Percentiles rank a stretch among this genome's conserved stretches.
Evolutionary conservation across 768 basidiomycete genomes (phyloP).

Genomic region (Polyporus arcularius): DNA sequence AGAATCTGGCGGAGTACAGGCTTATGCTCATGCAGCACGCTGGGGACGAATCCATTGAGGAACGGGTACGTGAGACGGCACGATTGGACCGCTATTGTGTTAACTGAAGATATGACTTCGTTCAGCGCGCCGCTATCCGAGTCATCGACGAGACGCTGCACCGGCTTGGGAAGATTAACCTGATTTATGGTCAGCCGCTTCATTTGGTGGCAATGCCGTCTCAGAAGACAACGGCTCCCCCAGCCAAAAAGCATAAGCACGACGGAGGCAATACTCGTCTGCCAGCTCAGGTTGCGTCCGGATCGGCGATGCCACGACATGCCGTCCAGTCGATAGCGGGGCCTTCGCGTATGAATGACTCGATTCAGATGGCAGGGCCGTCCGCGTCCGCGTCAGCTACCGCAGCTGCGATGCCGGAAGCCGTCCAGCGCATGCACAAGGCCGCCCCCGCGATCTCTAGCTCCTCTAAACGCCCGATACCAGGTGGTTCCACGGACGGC

Average conservation of each 20-base stretch:
- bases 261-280: neutral
- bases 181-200: conserved; percentile 67
- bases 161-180: conserved; percentile 52
- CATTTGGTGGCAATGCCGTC: conserved; percentile 46
- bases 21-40: conserved; percentile 62
- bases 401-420: neutral
- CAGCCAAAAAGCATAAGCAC: conserved; percentile 22
- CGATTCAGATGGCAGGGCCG: neutral
- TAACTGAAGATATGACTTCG: conserved; percentile 7
- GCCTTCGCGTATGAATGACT: neutral
- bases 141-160: conserved; percentile 69
- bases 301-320: neutral
- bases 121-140: conserved; percentile 62
- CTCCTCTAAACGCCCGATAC: conserved; percentile 33
- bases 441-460: conserved; percentile 15
- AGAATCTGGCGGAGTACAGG: conserved; percentile 70
- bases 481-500: conserved; percentile 1
- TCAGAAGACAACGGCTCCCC: conserved; percentile 10
- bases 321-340: conserved; percentile 1
- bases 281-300: neutral
- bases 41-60: conserved; percentile 67
- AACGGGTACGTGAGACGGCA: conserved; percentile 47
- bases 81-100: neutral
- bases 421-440: neutral
- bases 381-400: neutral